A percentile compares a stretch with the other conserved stretches of the same genome.
These are phyloP conservation scores for Mycena floridula DNA, from an alignment of 768 basidiomycete species.

Conservation along the genomic window DNA sequence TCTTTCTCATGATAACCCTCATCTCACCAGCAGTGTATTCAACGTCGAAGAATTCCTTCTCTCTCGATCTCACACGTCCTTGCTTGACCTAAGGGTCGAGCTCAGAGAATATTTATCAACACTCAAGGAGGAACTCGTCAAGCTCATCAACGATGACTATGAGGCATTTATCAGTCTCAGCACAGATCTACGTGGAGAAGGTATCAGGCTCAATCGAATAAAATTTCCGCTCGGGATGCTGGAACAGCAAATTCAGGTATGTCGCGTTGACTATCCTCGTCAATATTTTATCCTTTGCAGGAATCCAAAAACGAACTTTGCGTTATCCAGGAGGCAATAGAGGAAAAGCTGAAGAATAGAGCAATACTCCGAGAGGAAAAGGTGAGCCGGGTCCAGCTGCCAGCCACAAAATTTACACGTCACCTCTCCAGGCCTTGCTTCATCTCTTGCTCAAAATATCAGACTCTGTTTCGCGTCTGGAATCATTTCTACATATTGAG, in stretches of 20 bases:
- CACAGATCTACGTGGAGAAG: constrained; percentile 86
- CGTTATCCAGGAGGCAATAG: constrained; percentile 64
- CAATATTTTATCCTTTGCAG: constrained; percentile 24
- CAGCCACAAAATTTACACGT: constrained; percentile 4
- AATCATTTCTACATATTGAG: constrained; percentile 73
- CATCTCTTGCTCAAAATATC: constrained; percentile 89
- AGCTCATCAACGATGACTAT: constrained; percentile 96
- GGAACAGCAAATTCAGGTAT: constrained; percentile 61
- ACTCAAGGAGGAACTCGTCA: constrained; percentile 90
- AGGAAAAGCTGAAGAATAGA: constrained; percentile 71
- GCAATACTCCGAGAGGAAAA: constrained; percentile 82
- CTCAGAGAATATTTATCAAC: constrained; percentile 77
- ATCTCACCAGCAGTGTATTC: constrained; percentile 64
- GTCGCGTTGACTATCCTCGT: constrained; percentile 16
- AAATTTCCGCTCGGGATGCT: constrained; percentile 62
- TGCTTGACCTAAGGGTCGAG: constrained; percentile 84
- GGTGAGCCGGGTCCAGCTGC: constrained; percentile 30
- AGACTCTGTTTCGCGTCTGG: constrained; percentile 84
- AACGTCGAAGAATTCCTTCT: constrained; percentile 85
- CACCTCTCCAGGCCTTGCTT: constrained; percentile 56
- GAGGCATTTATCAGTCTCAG: constrained; percentile 96
- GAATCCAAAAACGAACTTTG: constrained; percentile 59
- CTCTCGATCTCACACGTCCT: constrained; percentile 76
- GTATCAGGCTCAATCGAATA: constrained; percentile 60
- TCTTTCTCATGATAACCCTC: constrained; percentile 74